Evolutionary conservation across 441 rosid species (phyloP).

Genomic region (Lepidium campestre): DNA sequence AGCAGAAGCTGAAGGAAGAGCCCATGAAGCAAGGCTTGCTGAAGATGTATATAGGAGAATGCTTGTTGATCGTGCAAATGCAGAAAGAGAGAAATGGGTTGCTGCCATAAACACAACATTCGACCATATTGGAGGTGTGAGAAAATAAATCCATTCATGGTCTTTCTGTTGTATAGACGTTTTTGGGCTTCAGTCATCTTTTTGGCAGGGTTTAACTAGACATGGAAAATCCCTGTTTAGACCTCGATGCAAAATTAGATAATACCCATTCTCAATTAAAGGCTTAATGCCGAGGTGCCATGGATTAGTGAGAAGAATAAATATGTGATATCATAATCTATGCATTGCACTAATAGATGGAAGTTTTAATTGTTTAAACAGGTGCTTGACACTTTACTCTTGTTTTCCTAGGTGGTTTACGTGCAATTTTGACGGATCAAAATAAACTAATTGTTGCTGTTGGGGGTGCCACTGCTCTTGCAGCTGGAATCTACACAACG

Average conservation of each 20-base stretch:
- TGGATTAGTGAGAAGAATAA: no score
- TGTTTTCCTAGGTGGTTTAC: conserved; percentile 70
- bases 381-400: conserved; percentile 14
- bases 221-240: background rate
- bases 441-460: conserved; percentile 88
- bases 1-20: conserved; percentile 99
- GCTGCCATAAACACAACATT: conserved; percentile 95
- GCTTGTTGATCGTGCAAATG: conserved; percentile 88
- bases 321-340: background rate
- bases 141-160: background rate
- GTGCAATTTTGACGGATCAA: conserved; percentile 89
- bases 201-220: background rate
- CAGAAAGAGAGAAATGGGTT: conserved; percentile 97
- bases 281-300: background rate
- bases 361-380: conserved; percentile 1
- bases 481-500: conserved; percentile 94
- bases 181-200: background rate
- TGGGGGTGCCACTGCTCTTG: conserved; percentile 96
- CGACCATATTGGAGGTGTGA: conserved; percentile 88
- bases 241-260: conserved; percentile 5
- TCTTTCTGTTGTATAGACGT: background rate
- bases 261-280: background rate
- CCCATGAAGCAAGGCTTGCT: conserved; percentile 92
- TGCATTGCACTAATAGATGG: background rate
- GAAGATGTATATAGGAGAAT: conserved; percentile 93